phyloP scores from a whole-genome alignment of 768 basidiomycete species.

The Termitomyces sp. region DNA sequence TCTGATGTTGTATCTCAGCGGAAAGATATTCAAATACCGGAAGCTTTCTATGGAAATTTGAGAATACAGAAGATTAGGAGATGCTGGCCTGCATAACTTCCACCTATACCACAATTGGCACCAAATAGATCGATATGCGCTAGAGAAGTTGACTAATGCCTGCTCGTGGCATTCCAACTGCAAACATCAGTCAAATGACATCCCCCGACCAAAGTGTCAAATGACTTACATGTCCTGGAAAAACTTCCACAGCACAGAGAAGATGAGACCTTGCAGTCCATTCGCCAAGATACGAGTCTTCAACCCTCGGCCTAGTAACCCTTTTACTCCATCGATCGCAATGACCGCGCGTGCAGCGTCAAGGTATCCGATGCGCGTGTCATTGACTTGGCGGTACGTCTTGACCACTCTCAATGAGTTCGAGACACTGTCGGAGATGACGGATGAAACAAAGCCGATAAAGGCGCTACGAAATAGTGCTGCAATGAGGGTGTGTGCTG shows the following conservation, averaged over 20 bases:
- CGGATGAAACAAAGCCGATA: constrained; percentile 86
- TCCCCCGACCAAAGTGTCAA: background rate
- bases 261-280: constrained; percentile 88
- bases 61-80: too few species aligned
- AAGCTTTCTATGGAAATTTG: background rate
- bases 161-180: constrained; percentile 26
- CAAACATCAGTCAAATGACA: background rate
- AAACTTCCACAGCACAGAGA: constrained; percentile 85
- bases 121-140: too few species aligned
- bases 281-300: constrained; percentile 88
- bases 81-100: background rate
- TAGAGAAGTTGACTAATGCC: background rate
- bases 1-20: too few species aligned
- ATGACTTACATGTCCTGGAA: constrained; percentile 80
- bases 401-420: constrained; percentile 92
- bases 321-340: constrained; percentile 65
- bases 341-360: constrained; percentile 77
- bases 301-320: constrained; percentile 84
- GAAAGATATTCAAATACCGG: too few species aligned
- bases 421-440: constrained; percentile 79
- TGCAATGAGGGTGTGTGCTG: constrained; percentile 41
- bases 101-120: background rate
- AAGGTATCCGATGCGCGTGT: constrained; percentile 70
- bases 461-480: constrained; percentile 77
- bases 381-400: constrained; percentile 92